Evolutionary conservation across 768 basidiomycete genomes (phyloP).

Genomic region (Sporobolomyces pararoseus): DNA sequence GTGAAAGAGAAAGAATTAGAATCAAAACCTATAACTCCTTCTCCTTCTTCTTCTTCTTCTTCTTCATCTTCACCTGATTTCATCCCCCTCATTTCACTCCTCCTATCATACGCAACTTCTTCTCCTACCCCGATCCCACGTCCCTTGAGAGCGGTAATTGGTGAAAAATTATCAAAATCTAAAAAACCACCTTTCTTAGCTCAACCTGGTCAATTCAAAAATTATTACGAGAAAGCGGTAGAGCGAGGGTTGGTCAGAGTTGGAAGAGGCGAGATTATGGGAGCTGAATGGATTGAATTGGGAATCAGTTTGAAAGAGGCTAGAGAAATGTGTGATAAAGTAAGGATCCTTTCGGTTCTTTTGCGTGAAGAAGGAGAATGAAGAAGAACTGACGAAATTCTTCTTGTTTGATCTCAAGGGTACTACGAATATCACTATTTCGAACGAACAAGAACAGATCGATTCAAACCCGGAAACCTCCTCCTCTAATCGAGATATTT

Average conservation of each 20-base stretch:
- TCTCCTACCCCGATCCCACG: not conserved
- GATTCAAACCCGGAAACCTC: no score
- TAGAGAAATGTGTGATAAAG: not conserved
- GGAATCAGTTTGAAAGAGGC: not conserved
- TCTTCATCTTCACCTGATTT: not conserved
- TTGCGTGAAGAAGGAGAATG: no score
- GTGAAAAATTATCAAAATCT: not conserved
- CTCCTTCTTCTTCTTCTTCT: not conserved
- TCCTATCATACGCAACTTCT: not conserved
- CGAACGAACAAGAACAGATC: no score
- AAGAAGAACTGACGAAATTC: no score
- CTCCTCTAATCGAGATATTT: not conserved
- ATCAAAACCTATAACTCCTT: not conserved
- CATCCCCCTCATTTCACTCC: not conserved
- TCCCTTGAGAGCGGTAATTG: not conserved
- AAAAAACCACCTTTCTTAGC: not conserved
- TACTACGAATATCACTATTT: no score
- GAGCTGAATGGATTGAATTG: slow-evolving; percentile 6
- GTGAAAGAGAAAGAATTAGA: not conserved
- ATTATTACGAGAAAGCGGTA: not conserved
- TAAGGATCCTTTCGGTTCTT: no score
- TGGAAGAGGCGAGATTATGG: not conserved
- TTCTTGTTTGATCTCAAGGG: no score
- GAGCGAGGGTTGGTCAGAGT: not conserved
- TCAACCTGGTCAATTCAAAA: not conserved